A percentile compares a stretch with the other conserved stretches of the same genome.
Evolutionary conservation across 495 filamentous ascomycete species (phyloP).

Genomic region (Terfezia claveryi): DNA sequence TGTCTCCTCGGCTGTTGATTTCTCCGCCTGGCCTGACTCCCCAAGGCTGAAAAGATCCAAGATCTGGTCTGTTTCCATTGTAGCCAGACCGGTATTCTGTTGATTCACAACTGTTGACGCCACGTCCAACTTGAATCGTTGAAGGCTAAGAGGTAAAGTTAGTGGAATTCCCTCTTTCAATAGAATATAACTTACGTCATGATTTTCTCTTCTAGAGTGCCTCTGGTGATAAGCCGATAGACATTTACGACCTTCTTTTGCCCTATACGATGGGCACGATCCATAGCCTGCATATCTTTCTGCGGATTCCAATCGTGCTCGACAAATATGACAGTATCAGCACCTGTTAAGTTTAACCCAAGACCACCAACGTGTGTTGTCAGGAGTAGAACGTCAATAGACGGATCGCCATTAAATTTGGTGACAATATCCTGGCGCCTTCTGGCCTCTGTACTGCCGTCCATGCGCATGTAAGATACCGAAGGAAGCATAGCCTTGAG

Average conservation of each 20-base stretch:
- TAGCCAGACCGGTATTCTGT: slow-evolving; percentile 82
- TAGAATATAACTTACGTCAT: slow-evolving; percentile 38
- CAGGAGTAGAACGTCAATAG: slow-evolving; percentile 75
- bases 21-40: slow-evolving; percentile 48
- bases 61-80: slow-evolving; percentile 96
- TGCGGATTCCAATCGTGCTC: slow-evolving; percentile 99
- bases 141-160: slow-evolving; percentile 35
- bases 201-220: slow-evolving; percentile 97
- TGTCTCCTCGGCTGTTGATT: slow-evolving; percentile 54
- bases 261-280: slow-evolving; percentile 90
- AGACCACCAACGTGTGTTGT: slow-evolving; percentile 90
- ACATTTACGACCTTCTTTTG: slow-evolving; percentile 99
- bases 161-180: neutral
- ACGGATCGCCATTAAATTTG: slow-evolving; percentile 91
- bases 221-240: slow-evolving; percentile 87
- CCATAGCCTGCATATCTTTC: slow-evolving; percentile 97
- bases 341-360: slow-evolving; percentile 85
- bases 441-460: slow-evolving; percentile 73
- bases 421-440: slow-evolving; percentile 92
- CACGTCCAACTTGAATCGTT: slow-evolving; percentile 99
- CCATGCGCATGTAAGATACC: slow-evolving; percentile 72
- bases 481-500: slow-evolving; percentile 65
- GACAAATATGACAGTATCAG: slow-evolving; percentile 96
- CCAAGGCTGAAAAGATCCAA: slow-evolving; percentile 89
- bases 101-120: slow-evolving; percentile 96